Conservation (phyloP, 23 red algal genomes). For the Gracilaria domingensis region DNA sequence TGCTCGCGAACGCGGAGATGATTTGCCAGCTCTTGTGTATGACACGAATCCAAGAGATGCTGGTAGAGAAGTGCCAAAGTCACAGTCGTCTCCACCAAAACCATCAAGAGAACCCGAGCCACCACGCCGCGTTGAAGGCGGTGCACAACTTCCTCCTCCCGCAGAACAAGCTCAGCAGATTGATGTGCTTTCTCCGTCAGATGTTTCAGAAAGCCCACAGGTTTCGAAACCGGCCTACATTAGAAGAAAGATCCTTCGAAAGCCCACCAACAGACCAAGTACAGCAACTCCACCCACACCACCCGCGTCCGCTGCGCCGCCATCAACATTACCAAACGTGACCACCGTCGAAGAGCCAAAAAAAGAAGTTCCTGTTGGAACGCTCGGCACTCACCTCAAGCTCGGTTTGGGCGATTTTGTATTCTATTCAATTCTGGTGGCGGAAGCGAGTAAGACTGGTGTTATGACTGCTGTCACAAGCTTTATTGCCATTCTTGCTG, state of each 20-base stretch:
- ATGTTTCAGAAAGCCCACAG: conserved; percentile 13
- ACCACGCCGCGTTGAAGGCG: background rate
- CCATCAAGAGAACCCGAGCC: background rate
- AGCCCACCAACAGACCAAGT: background rate
- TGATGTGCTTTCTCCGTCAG: conserved; percentile 12
- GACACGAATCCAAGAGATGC: conserved; percentile 81
- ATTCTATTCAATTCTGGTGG: conserved; percentile 89
- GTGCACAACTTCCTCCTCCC: background rate
- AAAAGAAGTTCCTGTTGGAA: conserved; percentile 59
- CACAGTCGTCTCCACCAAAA: background rate
- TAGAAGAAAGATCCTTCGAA: background rate
- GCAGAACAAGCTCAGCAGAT: conserved; percentile 13
- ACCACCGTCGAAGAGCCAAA: conserved; percentile 10
- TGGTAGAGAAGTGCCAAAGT: conserved; percentile 42
- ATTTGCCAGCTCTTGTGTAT: conserved; percentile 88
- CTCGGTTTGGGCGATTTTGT: conserved; percentile 93
- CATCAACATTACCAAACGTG: conserved; percentile 5
- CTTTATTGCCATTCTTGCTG: conserved; percentile 83
- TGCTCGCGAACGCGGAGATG: conserved; percentile 73
- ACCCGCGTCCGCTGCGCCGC: background rate
- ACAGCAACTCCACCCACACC: background rate
- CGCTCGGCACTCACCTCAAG: conserved; percentile 81
- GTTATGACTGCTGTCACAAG: conserved; percentile 78
- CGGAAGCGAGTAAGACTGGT: conserved; percentile 62
- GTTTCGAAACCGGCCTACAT: conserved; percentile 27